Conservation (phyloP, 129 eudicot species). For the Ambrosia trifida region DNA sequence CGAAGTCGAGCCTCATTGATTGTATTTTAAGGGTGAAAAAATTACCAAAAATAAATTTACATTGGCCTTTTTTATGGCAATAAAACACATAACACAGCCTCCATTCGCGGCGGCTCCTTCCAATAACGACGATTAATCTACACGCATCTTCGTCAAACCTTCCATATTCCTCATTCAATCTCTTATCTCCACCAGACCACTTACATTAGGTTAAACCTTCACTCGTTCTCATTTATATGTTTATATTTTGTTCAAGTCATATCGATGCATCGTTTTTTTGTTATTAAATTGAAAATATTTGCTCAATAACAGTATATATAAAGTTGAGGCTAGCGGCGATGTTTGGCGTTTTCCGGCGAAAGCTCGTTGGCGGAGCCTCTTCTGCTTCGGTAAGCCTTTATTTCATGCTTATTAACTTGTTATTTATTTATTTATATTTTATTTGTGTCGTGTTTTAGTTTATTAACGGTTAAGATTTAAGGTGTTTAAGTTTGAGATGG, state of each 20-base stretch:
- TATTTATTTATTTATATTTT: not conserved
- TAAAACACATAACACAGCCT: slow-evolving; percentile 12
- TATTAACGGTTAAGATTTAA: not conserved
- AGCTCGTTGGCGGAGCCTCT: slow-evolving; percentile 48
- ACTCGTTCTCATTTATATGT: not conserved
- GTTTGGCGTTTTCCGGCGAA: slow-evolving; percentile 60
- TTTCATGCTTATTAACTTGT: slow-evolving; percentile 3
- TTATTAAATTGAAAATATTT: not conserved
- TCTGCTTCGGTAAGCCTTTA: slow-evolving; percentile 44
- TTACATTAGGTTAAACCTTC: slow-evolving; percentile 6
- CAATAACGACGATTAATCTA: not conserved
- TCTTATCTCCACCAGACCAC: slow-evolving; percentile 4
- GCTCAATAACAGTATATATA: not conserved
- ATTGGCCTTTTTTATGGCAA: too few species aligned
- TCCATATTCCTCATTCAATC: slow-evolving; percentile 1
- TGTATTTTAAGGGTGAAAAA: too few species aligned
- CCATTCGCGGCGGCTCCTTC: slow-evolving; percentile 28
- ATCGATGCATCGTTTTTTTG: not conserved
- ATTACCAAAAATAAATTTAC: too few species aligned
- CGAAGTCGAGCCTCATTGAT: too few species aligned
- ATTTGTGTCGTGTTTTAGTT: slow-evolving; percentile 1
- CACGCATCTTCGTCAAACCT: not conserved
- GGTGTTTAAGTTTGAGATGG: not conserved
- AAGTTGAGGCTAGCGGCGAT: slow-evolving; percentile 39
- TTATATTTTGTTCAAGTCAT: not conserved